A percentile compares a stretch with the other conserved stretches of the same genome.
phyloP scores from a whole-genome alignment of 2,329 filamentous ascomycete genomes.

The Ophiobolus disseminans region DNA sequence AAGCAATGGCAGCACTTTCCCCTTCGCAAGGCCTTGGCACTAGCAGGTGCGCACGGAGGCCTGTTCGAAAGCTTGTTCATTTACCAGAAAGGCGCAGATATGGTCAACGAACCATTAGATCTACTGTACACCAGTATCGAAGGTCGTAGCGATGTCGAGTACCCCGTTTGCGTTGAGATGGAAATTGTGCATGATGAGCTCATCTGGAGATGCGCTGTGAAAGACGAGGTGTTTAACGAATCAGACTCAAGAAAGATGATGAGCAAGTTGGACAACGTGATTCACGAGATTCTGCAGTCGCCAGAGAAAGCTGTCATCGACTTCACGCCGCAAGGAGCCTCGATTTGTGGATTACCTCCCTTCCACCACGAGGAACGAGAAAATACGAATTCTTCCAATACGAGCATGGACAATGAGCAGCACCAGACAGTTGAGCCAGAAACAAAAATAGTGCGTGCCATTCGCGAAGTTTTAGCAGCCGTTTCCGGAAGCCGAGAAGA shows the following conservation, averaged over 20 bases:
- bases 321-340: slow-evolving; percentile 61
- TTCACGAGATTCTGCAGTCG: slow-evolving; percentile 63
- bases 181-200: slow-evolving; percentile 66
- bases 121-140: slow-evolving; percentile 68
- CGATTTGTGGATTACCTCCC: slow-evolving; percentile 69
- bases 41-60: slow-evolving; percentile 54
- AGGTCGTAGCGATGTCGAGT: slow-evolving; percentile 75
- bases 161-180: slow-evolving; percentile 82
- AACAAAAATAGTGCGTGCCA: slow-evolving; percentile 46
- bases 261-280: slow-evolving; percentile 63
- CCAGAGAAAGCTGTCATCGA: slow-evolving; percentile 61
- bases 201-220: slow-evolving; percentile 76
- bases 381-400: background rate
- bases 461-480: slow-evolving; percentile 57
- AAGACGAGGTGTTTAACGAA: slow-evolving; percentile 61
- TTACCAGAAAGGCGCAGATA: slow-evolving; percentile 63
- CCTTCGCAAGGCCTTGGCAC: slow-evolving; percentile 70
- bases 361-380: slow-evolving; percentile 40
- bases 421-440: slow-evolving; percentile 17
- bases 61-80: slow-evolving; percentile 72
- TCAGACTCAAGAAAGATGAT: slow-evolving; percentile 61
- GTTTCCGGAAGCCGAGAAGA: slow-evolving; percentile 67
- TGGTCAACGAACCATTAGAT: slow-evolving; percentile 11
- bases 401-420: background rate
- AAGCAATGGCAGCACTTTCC: slow-evolving; percentile 79